Conservation (phyloP, 192 early-diverging fungal species). For the Backusella liffmaniae region DNA sequence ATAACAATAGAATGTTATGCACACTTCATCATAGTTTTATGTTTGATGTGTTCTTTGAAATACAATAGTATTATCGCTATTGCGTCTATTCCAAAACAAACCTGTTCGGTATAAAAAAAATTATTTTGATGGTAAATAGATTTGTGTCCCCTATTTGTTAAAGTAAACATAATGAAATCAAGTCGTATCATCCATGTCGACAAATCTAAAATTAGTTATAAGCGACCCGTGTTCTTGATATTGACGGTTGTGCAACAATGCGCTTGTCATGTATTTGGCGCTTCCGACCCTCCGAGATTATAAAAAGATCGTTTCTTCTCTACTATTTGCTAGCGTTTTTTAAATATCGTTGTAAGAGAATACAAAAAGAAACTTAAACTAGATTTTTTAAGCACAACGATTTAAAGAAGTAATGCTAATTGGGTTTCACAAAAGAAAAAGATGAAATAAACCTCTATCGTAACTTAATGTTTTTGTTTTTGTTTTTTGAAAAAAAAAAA, state of each 20-base stretch:
- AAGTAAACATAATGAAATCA: slow-evolving; percentile 4
- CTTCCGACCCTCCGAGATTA: slow-evolving; percentile 1
- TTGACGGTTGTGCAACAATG: slow-evolving; percentile 2
- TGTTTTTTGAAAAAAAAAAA: background rate
- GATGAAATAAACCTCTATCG: background rate
- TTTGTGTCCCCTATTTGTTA: background rate
- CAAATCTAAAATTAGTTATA: slow-evolving; percentile 4
- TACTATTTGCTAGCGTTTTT: background rate
- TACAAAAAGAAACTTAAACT: background rate
- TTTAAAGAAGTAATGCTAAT: background rate
- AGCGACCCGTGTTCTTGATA: slow-evolving; percentile 1
- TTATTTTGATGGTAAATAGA: background rate
- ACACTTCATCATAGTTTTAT: background rate
- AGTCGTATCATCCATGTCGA: slow-evolving; percentile 2
- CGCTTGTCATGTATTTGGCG: slow-evolving; percentile 3
- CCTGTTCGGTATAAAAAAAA: background rate
- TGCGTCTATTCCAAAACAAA: background rate
- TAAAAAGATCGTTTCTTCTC: background rate
- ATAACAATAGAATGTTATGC: background rate
- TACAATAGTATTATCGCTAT: background rate
- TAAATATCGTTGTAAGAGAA: background rate
- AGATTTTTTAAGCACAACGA: background rate
- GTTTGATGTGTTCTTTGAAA: background rate
- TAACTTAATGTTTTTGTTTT: background rate
- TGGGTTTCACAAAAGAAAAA: background rate